Evolutionary conservation across 2,329 filamentous ascomycete genomes (phyloP).

Genomic region (Colletotrichum ledebouriae): DNA sequence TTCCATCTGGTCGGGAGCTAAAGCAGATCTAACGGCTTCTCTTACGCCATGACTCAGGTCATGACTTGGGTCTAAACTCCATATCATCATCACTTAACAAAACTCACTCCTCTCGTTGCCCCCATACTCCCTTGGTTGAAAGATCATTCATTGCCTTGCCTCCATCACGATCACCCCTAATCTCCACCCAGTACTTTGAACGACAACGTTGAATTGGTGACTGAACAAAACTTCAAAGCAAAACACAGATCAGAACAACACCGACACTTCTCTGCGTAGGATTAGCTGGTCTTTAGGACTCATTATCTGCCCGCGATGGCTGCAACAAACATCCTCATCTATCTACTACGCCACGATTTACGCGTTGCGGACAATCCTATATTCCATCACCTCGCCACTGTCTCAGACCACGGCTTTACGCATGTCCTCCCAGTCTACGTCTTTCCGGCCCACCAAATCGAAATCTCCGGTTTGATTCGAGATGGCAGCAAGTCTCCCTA

Average conservation of each 20-base stretch:
- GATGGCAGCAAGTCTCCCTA: slow-evolving; percentile 71
- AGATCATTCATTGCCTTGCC: not conserved
- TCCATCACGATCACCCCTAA: not conserved
- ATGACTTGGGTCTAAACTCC: slow-evolving; percentile 33
- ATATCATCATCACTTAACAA: slow-evolving; percentile 6
- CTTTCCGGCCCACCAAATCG: slow-evolving; percentile 78
- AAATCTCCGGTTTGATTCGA: slow-evolving; percentile 80
- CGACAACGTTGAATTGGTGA: not conserved
- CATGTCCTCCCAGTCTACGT: slow-evolving; percentile 80
- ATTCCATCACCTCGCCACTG: slow-evolving; percentile 68
- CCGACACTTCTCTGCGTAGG: no score
- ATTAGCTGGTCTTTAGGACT: not conserved
- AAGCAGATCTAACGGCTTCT: slow-evolving; percentile 41
- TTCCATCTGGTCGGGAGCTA: slow-evolving; percentile 26
- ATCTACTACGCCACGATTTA: slow-evolving; percentile 79
- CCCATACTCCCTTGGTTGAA: no score
- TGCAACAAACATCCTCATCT: slow-evolving; percentile 71
- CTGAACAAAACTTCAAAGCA: no score
- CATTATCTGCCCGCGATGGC: slow-evolving; percentile 47
- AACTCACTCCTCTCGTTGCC: slow-evolving; percentile 10
- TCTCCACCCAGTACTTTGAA: not conserved
- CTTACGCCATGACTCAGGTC: slow-evolving; percentile 39
- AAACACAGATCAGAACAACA: no score
- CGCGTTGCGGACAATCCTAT: slow-evolving; percentile 82
- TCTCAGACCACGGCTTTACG: slow-evolving; percentile 67